Conservation (phyloP, 2,329 filamentous ascomycete species). For the Cladobotryum mycophilum region DNA sequence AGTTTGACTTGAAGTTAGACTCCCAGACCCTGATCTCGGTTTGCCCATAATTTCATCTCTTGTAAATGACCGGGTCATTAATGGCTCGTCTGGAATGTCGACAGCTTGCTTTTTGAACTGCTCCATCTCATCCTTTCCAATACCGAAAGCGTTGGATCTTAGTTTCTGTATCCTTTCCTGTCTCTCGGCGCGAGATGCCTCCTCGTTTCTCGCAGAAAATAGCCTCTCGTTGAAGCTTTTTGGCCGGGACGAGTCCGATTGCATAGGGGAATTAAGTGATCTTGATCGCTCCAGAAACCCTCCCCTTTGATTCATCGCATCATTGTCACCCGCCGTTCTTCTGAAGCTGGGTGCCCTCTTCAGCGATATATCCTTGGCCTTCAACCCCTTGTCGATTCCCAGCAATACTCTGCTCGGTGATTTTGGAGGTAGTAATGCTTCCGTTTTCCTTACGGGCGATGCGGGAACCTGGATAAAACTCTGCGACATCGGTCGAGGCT, state of each 20-base stretch:
- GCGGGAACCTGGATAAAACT: conserved; percentile 64
- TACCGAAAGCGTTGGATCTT: conserved; percentile 51
- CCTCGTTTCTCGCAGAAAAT: conserved; percentile 58
- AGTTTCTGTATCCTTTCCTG: conserved; percentile 46
- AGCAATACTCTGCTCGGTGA: conserved; percentile 76
- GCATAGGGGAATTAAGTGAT: conserved; percentile 26
- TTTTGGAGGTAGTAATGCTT: conserved; percentile 47
- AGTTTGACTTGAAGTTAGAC: conserved; percentile 39
- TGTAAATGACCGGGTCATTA: conserved; percentile 48
- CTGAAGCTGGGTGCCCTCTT: conserved; percentile 59
- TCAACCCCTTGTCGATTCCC: conserved; percentile 84
- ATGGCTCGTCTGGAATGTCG: conserved; percentile 44
- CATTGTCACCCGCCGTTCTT: conserved; percentile 14
- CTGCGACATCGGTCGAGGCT: conserved; percentile 19
- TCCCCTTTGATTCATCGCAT: conserved; percentile 20
- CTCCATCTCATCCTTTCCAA: conserved; percentile 54
- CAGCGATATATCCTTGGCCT: conserved; percentile 74
- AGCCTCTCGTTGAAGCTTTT: conserved; percentile 79
- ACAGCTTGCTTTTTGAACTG: conserved; percentile 52
- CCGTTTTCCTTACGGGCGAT: conserved; percentile 59
- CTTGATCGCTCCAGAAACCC: conserved; percentile 41
- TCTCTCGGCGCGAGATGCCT: conserved; percentile 43
- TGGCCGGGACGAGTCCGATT: conserved; percentile 32
- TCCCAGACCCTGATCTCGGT: conserved; percentile 18
- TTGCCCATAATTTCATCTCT: conserved; percentile 55